Percentiles rank a stretch among this genome's conserved stretches.
phyloP scores from a whole-genome alignment of 257 asterid genomes.

The Solanum sejunctum region DNA sequence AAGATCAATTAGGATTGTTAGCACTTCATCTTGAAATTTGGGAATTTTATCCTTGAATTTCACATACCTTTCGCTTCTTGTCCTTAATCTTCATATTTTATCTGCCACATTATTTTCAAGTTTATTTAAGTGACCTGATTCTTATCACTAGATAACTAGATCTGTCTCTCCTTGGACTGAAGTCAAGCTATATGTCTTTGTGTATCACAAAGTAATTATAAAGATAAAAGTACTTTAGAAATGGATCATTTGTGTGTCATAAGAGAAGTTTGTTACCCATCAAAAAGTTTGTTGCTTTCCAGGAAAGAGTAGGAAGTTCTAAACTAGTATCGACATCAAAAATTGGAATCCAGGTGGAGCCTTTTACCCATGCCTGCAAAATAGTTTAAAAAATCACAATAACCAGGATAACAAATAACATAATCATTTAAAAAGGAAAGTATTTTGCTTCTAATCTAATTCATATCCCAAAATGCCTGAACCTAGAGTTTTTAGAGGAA shows the following conservation, averaged over 20 bases:
- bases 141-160: background rate
- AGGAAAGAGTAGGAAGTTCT: constrained; percentile 57
- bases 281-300: constrained; percentile 58
- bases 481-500: background rate
- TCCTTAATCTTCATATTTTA: background rate
- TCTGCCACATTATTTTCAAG: background rate
- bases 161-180: background rate
- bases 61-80: background rate
- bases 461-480: background rate
- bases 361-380: constrained; percentile 87
- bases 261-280: constrained; percentile 45
- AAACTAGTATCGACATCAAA: constrained; percentile 59
- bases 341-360: constrained; percentile 85
- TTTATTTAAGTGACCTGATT: background rate
- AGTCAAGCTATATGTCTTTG: background rate
- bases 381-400: background rate
- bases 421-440: background rate
- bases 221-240: background rate
- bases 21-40: background rate
- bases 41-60: background rate
- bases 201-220: background rate
- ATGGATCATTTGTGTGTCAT: background rate
- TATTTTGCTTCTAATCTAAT: background rate
- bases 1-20: background rate
- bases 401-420: background rate